Evolutionary conservation across 768 basidiomycete species (phyloP).

Genomic region (Rubroboletus satanas): DNA sequence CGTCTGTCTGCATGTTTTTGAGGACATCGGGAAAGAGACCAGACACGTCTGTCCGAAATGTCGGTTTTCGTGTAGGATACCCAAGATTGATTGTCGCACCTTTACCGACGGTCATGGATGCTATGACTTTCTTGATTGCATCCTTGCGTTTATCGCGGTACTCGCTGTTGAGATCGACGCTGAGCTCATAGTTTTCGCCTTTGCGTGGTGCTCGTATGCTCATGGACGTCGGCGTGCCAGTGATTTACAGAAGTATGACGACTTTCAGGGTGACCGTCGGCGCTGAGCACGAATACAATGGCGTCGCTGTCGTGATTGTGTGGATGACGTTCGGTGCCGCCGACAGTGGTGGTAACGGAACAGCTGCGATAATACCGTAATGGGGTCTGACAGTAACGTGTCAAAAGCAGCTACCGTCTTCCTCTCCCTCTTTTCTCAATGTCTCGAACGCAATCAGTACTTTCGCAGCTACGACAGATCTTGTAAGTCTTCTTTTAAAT

Average conservation of each 20-base stretch:
- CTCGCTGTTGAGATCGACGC: constrained; percentile 94
- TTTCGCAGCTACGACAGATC: background rate
- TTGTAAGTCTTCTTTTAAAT: background rate
- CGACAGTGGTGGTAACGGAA: background rate
- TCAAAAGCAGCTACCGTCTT: no score
- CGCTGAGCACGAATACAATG: background rate
- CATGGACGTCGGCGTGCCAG: constrained; percentile 25
- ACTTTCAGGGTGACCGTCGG: background rate
- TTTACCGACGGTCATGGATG: constrained; percentile 99
- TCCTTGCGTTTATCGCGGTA: constrained; percentile 95
- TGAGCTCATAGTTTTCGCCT: constrained; percentile 97
- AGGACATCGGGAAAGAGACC: constrained; percentile 97
- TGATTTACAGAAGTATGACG: background rate
- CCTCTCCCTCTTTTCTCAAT: background rate
- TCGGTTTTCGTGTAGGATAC: constrained; percentile 6
- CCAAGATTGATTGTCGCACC: constrained; percentile 43
- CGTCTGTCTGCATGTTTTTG: constrained; percentile 99
- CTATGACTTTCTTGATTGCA: constrained; percentile 97
- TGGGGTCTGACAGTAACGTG: no score
- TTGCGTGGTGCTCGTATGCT: constrained; percentile 57
- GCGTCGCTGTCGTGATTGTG: background rate
- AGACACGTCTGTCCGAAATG: constrained; percentile 60
- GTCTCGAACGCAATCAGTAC: background rate
- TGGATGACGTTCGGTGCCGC: background rate
- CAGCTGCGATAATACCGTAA: background rate